Evolutionary conservation across 78 protist genomes (phyloP), one percentile per base, ranked within the genome.

Genomic region (Dictyostelium discoideum): DNA sequence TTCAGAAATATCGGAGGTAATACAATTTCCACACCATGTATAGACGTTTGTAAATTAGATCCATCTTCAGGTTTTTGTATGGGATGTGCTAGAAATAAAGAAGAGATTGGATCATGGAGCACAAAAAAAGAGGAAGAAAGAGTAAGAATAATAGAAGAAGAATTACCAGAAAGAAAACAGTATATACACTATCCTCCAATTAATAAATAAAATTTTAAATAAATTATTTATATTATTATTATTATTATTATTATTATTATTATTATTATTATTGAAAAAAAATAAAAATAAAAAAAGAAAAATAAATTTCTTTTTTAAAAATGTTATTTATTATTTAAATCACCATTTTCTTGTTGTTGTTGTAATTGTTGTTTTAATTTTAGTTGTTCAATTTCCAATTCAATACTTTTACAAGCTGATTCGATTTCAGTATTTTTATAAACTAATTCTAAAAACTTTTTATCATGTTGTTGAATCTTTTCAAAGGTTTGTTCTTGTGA

Each of bases 341-440:
- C 77, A 24, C 77, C 77, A 69, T 69, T 69, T 69, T 69, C 42
- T 32, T 76, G 82, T 32, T 76, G 46, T 42, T 42, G 82, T 76
- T 76, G 82, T 37, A 29, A 37, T 77, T 77, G 54, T 84, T 85
- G 80, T 54, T 86, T 81, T 39, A 74, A 26, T 42, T 87, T 76
- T 40, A 87, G 40, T 78, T 42, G 29, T 10, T 90, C 88, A 48
- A 90, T 90, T 46, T 80, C 95, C 2, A 29, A 10, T 72, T 90
- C 88, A 2, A 90, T 46, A 65, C 65, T 13, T 60, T 46, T 42
- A 90, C 88, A 82, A n/a, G 85, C 95, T 4, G 26, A 20, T 54
- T 90, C 95, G 50, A 90, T 90, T 32, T 63, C 95, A 40, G 74
- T 63, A 26, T 90, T 90, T 72, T 90, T 90, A 48, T 80, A 29